Evolutionary conservation across 2,329 filamentous ascomycete genomes (phyloP).

Genomic region (Colletotrichum tanaceti): DNA sequence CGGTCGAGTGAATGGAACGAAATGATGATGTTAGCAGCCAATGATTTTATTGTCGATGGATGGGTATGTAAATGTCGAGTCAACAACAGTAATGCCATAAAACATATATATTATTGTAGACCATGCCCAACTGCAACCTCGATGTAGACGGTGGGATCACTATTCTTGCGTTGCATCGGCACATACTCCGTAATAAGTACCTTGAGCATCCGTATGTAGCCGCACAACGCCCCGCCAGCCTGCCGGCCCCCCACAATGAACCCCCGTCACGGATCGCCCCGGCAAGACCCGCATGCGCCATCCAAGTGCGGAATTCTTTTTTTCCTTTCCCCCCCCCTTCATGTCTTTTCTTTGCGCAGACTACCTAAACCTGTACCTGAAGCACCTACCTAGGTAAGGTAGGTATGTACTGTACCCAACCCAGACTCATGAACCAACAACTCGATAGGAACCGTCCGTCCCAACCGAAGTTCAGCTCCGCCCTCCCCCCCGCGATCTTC

Average conservation of each 20-base stretch:
- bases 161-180: no score
- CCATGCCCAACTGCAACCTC: neutral
- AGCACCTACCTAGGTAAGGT: no score
- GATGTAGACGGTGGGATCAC: neutral
- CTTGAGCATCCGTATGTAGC: no score
- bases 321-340: neutral
- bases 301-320: neutral
- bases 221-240: constrained; percentile 6
- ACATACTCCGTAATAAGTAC: no score
- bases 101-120: rapidly evolving
- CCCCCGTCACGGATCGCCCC: constrained; percentile 31
- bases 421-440: neutral
- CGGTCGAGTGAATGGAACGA: neutral
- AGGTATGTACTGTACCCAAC: no score
- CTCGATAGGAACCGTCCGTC: neutral
- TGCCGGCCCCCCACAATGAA: neutral
- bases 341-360: no score
- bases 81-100: neutral
- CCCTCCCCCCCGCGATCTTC: neutral
- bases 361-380: no score
- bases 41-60: neutral
- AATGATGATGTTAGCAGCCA: neutral
- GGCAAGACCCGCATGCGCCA: constrained; percentile 25
- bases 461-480: neutral
- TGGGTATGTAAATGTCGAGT: no score